Evolutionary conservation across 1,284 basidiomycete genomes (phyloP), one percentile per base, ranked within the genome.

Genomic region (Ustilago lituana): DNA sequence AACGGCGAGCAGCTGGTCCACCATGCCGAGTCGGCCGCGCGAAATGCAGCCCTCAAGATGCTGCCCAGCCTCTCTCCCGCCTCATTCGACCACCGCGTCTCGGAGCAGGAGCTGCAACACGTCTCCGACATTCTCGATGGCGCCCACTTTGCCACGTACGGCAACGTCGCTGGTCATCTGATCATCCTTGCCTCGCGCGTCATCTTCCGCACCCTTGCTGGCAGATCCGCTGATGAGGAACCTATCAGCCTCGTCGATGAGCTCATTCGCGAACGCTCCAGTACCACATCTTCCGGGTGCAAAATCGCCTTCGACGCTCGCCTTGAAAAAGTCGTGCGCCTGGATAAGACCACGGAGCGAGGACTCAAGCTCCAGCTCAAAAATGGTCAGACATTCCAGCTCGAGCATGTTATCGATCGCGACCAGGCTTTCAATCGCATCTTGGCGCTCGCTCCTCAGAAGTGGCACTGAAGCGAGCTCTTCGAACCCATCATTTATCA

Each of bases 401-500:
- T 68, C 8, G 52, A 56, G 4, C 8, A 45, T 19, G 54, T 72
- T 17, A 5, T 17, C 6, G 24, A 32, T 5, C 38, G 69, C 22
- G 69, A 72, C 41, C 26, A 31, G 27, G 69, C 59, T 19, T 72
- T 72, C 20, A 64, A 63, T 27, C 7, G 45, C 22, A 26, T 72
- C 23, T 4, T 68, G 11, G 69, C 59, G 19, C 40, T 72, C 1
- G 44, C 58, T 22, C 59, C 64, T 14, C 60, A 63, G 43, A 59
- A 47, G 45, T 72, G 69, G 69, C 37, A 57, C 15, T 65, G 19
- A 38, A 9, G 19, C 19, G 19, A 37, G 15, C 24, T n/a, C n/a
- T n/a, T n/a, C n/a, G n/a, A n/a, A n/a, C n/a, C n/a, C n/a, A n/a
- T n/a, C n/a, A n/a, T n/a, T n/a, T n/a, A n/a, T n/a, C n/a, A n/a